A percentile compares a stretch with the other conserved stretches of the same genome.
Conservation (phyloP, 192 early-diverging fungal species). For the Jimgerdemannia lactiflua region DNA sequence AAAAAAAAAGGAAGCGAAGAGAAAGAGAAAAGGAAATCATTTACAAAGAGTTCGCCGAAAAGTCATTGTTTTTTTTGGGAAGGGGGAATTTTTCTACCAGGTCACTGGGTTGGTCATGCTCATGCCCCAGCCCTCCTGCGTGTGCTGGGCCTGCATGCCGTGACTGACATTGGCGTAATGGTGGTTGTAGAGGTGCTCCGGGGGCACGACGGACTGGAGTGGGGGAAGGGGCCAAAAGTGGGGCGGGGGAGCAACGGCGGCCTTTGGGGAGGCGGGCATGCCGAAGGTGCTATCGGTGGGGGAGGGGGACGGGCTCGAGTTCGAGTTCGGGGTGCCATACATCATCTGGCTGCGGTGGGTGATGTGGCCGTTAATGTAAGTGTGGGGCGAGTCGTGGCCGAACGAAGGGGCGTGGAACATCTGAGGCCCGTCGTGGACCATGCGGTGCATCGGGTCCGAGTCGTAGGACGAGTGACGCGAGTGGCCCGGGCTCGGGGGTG, state of each 20-base stretch:
- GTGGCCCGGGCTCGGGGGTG: slow-evolving; percentile 27
- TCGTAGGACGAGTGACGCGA: slow-evolving; percentile 21
- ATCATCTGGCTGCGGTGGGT: slow-evolving; percentile 5
- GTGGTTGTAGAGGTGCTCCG: slow-evolving; percentile 9
- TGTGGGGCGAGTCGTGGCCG: slow-evolving; percentile 24
- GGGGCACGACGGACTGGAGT: slow-evolving; percentile 17
- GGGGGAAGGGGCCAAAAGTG: slow-evolving; percentile 18
- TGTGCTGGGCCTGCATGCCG: too few relatives aligned
- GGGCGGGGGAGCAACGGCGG: not conserved
- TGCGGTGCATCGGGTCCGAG: not conserved
- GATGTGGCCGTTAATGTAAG: slow-evolving; percentile 25
- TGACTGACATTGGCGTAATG: slow-evolving; percentile 8
- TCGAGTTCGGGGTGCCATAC: slow-evolving; percentile 28
- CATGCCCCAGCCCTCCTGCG: too few relatives aligned
- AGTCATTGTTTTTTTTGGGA: too few relatives aligned
- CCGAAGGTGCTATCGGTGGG: slow-evolving; percentile 9
- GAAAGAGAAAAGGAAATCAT: too few relatives aligned
- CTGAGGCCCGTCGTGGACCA: not conserved
- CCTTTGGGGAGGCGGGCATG: slow-evolving; percentile 1
- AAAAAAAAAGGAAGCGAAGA: too few relatives aligned
- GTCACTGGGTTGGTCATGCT: too few relatives aligned
- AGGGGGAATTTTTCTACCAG: too few relatives aligned
- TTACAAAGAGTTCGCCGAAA: too few relatives aligned
- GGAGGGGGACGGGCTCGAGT: slow-evolving; percentile 22
- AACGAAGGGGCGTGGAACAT: not conserved